A percentile compares a stretch with the other conserved stretches of the same genome.
Evolutionary conservation across 805 yeast genomes (phyloP).

Genomic region (Kodamaea kaohsiungensis): DNA sequence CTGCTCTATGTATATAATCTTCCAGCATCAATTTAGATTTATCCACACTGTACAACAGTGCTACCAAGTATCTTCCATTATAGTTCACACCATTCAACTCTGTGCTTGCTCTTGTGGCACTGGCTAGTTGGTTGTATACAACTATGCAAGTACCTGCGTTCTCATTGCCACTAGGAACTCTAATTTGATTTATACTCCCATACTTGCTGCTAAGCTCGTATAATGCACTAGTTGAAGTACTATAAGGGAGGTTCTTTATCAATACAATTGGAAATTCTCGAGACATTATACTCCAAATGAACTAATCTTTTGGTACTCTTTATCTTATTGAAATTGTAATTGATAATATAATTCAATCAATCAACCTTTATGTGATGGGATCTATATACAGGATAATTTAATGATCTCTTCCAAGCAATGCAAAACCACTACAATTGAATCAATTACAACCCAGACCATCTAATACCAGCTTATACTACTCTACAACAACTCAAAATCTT

Average conservation of each 20-base stretch:
- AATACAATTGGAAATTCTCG: conserved; percentile 45
- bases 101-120: conserved; percentile 53
- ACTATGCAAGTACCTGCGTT: conserved; percentile 51
- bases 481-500: too few relatives aligned
- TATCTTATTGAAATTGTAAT: too few relatives aligned
- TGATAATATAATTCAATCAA: too few relatives aligned
- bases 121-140: conserved; percentile 48
- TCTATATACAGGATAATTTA: neutral
- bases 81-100: conserved; percentile 61
- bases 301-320: too few relatives aligned
- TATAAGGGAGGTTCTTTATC: conserved; percentile 61
- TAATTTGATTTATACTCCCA: conserved; percentile 57
- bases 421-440: neutral
- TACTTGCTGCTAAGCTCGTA: conserved; percentile 54
- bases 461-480: too few relatives aligned
- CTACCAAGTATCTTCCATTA: conserved; percentile 59
- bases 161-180: conserved; percentile 32
- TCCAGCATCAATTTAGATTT: conserved; percentile 27
- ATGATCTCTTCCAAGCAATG: neutral
- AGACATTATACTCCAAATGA: conserved; percentile 14
- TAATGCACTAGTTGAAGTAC: conserved; percentile 45
- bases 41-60: conserved; percentile 48
- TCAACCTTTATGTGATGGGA: neutral
- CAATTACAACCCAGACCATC: too few relatives aligned
- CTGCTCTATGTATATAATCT: conserved; percentile 25